These are phyloP conservation scores for Penicillium simplicissimum DNA, from an alignment of 495 filamentous ascomycete genomes.

Conservation along the genomic window DNA sequence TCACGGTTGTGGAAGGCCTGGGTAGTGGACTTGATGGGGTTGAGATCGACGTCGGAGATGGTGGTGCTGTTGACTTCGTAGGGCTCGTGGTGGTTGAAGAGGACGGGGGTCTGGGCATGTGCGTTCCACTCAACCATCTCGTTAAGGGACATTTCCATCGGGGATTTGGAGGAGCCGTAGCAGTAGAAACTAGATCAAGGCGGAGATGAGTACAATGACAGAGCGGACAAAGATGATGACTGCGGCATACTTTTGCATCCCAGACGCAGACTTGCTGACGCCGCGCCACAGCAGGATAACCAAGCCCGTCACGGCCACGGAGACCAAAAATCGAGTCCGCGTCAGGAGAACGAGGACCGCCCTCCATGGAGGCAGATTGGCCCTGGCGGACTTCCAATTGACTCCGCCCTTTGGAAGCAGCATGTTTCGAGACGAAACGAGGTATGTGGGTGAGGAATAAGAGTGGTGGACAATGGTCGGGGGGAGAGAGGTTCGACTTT, in stretches of 20 bases:
- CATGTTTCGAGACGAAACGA: conserved; percentile 42
- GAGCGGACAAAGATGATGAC: not conserved
- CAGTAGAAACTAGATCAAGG: conserved; percentile 78
- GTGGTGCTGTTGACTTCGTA: conserved; percentile 76
- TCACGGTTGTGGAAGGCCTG: conserved; percentile 78
- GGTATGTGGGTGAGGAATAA: conserved; percentile 9
- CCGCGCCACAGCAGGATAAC: conserved; percentile 89
- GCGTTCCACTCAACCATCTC: conserved; percentile 87
- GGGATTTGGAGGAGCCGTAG: conserved; percentile 88
- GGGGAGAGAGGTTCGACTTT: conserved; percentile 4
- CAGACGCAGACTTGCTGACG: conserved; percentile 73
- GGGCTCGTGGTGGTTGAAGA: conserved; percentile 93
- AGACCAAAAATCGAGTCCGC: conserved; percentile 75
- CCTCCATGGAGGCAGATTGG: conserved; percentile 78
- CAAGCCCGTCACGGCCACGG: conserved; percentile 68
- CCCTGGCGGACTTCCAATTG: conserved; percentile 87
- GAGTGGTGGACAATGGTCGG: conserved; percentile 5
- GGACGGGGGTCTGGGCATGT: conserved; percentile 85
- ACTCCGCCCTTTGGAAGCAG: conserved; percentile 86
- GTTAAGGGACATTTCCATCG: conserved; percentile 89
- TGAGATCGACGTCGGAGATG: conserved; percentile 81
- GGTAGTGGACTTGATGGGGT: conserved; percentile 77
- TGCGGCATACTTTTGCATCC: conserved; percentile 82
- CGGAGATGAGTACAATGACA: conserved; percentile 13
- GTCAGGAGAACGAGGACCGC: conserved; percentile 76